Conservation (phyloP, 441 rosid genomes). For the Breynia disticha region DNA sequence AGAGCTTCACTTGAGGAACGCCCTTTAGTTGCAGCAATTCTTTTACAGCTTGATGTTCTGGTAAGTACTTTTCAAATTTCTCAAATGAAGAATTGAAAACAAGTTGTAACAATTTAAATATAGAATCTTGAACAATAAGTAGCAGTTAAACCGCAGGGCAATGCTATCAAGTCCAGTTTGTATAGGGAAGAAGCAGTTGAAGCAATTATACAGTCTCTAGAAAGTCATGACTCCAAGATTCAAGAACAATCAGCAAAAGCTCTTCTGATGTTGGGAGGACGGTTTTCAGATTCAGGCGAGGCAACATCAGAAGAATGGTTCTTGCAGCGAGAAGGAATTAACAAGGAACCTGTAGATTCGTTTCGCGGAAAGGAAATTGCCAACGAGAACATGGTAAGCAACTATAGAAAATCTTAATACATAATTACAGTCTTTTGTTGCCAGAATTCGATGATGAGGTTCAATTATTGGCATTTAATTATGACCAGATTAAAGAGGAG, state of each 20-base stretch:
- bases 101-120: background rate
- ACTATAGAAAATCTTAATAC: background rate
- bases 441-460: too few species aligned
- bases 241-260: slow-evolving; percentile 51
- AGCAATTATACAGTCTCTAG: slow-evolving; percentile 29
- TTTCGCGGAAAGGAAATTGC: slow-evolving; percentile 10
- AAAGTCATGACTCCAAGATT: slow-evolving; percentile 27
- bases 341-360: slow-evolving; percentile 16
- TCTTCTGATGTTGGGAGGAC: slow-evolving; percentile 42
- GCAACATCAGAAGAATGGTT: slow-evolving; percentile 32
- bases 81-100: background rate
- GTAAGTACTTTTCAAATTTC: slow-evolving; percentile 22
- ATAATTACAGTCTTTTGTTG: too few species aligned
- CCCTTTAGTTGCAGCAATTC: slow-evolving; percentile 39
- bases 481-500: slow-evolving; percentile 33
- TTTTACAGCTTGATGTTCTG: slow-evolving; percentile 57
- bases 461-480: too few species aligned
- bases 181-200: slow-evolving; percentile 63
- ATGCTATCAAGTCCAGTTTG: slow-evolving; percentile 36
- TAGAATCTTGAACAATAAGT: slow-evolving; percentile 13
- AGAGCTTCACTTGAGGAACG: slow-evolving; percentile 39
- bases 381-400: slow-evolving; percentile 27
- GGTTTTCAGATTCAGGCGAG: slow-evolving; percentile 26
- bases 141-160: slow-evolving; percentile 41
- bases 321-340: slow-evolving; percentile 25